These are phyloP conservation scores for Picochlorum sp. DNA, from an alignment of 139 green algal genomes.

Conservation along the genomic window DNA sequence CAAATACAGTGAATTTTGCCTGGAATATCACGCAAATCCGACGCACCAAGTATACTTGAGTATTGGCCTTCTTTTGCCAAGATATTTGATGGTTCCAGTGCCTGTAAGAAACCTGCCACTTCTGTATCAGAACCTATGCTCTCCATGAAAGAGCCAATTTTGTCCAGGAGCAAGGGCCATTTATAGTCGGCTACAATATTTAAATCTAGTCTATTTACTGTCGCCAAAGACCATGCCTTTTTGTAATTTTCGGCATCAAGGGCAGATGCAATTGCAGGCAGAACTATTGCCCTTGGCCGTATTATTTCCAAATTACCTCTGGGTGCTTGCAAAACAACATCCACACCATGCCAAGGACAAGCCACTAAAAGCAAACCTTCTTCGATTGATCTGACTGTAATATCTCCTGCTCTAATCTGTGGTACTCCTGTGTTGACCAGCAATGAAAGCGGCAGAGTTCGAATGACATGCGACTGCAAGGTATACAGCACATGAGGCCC, in stretches of 20 bases:
- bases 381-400: conserved; percentile 51
- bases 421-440: background rate
- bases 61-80: conserved; percentile 47
- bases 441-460: conserved; percentile 29
- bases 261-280: conserved; percentile 42
- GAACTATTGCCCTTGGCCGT: conserved; percentile 63
- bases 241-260: conserved; percentile 28
- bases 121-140: conserved; percentile 32
- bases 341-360: conserved; percentile 12
- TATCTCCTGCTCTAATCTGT: conserved; percentile 10
- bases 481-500: conserved; percentile 68
- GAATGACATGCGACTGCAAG: conserved; percentile 35
- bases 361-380: conserved; percentile 43
- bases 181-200: conserved; percentile 86
- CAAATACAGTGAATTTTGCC: background rate
- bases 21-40: too few relatives aligned
- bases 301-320: conserved; percentile 89
- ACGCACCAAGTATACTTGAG: too few relatives aligned
- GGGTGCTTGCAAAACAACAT: conserved; percentile 71
- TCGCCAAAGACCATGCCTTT: conserved; percentile 49
- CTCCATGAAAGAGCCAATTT: conserved; percentile 40
- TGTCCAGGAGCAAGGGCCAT: conserved; percentile 62
- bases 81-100: conserved; percentile 30
- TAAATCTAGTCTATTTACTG: conserved; percentile 65
- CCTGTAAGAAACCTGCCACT: conserved; percentile 68